Evolutionary conservation across 352 stramenopile species (phyloP), one percentile per base, ranked within the genome.

Genomic region (Pythium insidiosum): DNA sequence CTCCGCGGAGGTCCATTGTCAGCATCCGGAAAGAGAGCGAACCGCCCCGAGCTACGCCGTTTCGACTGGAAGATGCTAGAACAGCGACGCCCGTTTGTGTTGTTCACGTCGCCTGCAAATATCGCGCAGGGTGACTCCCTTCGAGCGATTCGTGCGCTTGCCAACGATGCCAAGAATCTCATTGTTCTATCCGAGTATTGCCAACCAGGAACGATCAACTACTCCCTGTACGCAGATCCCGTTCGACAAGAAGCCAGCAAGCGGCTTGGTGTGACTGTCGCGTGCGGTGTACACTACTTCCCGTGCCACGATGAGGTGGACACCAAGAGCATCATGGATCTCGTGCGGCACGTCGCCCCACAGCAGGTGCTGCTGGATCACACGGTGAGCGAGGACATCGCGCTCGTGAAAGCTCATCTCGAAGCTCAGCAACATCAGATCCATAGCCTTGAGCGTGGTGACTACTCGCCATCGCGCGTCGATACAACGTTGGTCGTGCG

Each of bases 121-220:
- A 86, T 91, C 21, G 67, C 68, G 13, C 65, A 85, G 9, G 77
- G 78, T 3, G 75, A 92, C 38, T 88, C 82, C 12, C 53, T 68
- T 16, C 64, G 69, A 38, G 79, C 77, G 2, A 65, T 91, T 24
- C 84, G 83, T 22, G 63, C 64, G 0, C 46, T 71, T 24, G 77
- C 77, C 3, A 73, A 47, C 11, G 76, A 94, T 28, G 66, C 77
- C 1, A 84, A 84, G 54, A 94, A 94, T 38, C 62, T 94, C 2
- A 72, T 94, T 13, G 79, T 94, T 4, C 61, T 94, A 6, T 94
- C 82, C 6, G 82, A 94, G 44, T 67, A 83, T 41, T 90, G 79
- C 45, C 89, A 73, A 12, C 73, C 68, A 11, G 82, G 79, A 3
- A 88, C 74, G 20, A 59, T 91, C 23, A 94, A 90, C 50, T 90